Percentiles rank a stretch among this genome's conserved stretches.
Evolutionary conservation across 306 rosid genomes (phyloP).

Genomic region (Sesbania bispinosa): DNA sequence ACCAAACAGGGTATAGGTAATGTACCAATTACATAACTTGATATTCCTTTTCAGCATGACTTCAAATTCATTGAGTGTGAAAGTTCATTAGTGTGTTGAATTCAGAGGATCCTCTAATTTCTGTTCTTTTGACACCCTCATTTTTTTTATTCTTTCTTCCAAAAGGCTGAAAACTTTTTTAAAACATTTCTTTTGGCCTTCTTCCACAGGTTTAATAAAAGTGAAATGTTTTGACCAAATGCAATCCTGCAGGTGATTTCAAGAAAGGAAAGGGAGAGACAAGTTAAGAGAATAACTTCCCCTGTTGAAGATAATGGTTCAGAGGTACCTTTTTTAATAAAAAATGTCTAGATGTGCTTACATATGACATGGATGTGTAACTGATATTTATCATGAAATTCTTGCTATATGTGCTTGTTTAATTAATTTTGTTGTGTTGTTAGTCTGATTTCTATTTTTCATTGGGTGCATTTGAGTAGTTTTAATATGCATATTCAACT

Average conservation of each 20-base stretch:
- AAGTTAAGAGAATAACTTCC: constrained; percentile 58
- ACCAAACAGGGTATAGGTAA: constrained; percentile 27
- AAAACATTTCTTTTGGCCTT: neutral
- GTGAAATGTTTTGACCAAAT: constrained; percentile 37
- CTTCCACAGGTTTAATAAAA: no score
- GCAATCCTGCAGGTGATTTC: constrained; percentile 51
- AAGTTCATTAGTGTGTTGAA: neutral
- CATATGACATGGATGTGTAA: neutral
- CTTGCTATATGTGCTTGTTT: neutral
- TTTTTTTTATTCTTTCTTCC: neutral
- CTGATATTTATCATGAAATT: constrained; percentile 14
- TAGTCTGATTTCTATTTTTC: neutral
- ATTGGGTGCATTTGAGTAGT: neutral
- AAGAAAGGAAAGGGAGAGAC: constrained; percentile 47
- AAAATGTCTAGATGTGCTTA: neutral
- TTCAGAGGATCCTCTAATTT: neutral
- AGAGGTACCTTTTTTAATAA: constrained; percentile 59
- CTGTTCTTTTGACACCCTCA: neutral
- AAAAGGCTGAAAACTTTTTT: neutral
- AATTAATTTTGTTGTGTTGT: neutral
- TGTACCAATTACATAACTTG: constrained; percentile 4
- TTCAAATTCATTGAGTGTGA: neutral
- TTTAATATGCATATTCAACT: constrained; percentile 5
- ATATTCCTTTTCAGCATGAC: neutral
- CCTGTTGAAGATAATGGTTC: constrained; percentile 60